These are phyloP conservation scores for Scedosporium aurantiacum DNA, from an alignment of 2,329 filamentous ascomycete species.

Conservation along the genomic window DNA sequence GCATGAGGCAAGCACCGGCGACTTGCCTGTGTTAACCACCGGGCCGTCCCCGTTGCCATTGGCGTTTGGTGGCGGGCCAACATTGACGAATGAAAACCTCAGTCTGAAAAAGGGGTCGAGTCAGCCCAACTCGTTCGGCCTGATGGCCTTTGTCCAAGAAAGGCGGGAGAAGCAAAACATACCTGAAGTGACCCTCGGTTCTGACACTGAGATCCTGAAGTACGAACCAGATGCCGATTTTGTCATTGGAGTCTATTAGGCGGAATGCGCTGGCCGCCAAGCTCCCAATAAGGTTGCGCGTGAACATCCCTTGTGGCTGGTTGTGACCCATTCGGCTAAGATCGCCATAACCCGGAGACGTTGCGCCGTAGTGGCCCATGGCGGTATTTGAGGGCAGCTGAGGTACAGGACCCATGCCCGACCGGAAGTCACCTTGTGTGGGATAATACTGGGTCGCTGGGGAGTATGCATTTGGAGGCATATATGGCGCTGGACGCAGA, in stretches of 20 bases:
- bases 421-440: conserved; percentile 9
- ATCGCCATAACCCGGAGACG: conserved; percentile 16
- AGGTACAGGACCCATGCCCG: conserved; percentile 4
- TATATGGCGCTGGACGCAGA: conserved; percentile 8
- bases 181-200: conserved; percentile 87
- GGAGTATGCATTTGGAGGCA: conserved; percentile 21
- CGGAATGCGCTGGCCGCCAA: conserved; percentile 80
- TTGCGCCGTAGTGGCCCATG: conserved; percentile 16
- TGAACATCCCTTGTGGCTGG: conserved; percentile 75
- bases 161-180: conserved; percentile 15
- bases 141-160: neutral
- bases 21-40: conserved; percentile 60
- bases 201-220: conserved; percentile 90
- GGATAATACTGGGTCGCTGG: conserved; percentile 16
- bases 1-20: conserved; percentile 71
- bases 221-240: conserved; percentile 92
- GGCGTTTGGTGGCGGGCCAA: conserved; percentile 43
- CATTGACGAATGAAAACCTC: conserved; percentile 71
- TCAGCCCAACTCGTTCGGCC: neutral
- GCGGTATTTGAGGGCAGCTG: conserved; percentile 3
- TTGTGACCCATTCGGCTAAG: conserved; percentile 24
- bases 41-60: conserved; percentile 21
- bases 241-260: conserved; percentile 65
- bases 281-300: conserved; percentile 87
- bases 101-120: conserved; percentile 28